phyloP scores from a whole-genome alignment of 2,329 filamentous ascomycete genomes.

The Pseudogymnoascus sp. region DNA sequence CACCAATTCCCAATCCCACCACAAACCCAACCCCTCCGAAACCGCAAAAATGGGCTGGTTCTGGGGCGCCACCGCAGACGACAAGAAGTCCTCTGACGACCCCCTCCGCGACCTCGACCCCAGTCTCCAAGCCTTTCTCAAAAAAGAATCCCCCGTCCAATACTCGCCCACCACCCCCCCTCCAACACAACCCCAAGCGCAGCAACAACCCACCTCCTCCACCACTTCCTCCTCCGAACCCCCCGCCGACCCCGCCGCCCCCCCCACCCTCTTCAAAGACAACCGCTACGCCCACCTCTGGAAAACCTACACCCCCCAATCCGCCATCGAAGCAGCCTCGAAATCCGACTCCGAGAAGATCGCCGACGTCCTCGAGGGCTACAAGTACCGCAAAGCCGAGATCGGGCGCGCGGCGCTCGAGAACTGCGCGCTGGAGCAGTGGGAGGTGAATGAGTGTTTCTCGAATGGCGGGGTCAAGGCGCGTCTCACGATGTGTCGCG shows the following conservation, averaged over 20 bases:
- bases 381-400: conserved; percentile 69
- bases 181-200: conserved; percentile 10
- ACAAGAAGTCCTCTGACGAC: conserved; percentile 33
- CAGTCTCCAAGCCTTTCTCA: conserved; percentile 54
- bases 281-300: conserved; percentile 79
- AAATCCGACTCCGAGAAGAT: conserved; percentile 75
- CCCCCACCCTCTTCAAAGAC: conserved; percentile 54
- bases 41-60: conserved; percentile 27
- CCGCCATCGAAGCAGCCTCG: conserved; percentile 56
- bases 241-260: conserved; percentile 15
- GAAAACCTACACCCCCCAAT: conserved; percentile 76
- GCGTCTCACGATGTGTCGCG: conserved; percentile 69
- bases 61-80: conserved; percentile 23
- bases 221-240: conserved; percentile 13
- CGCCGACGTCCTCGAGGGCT: conserved; percentile 69
- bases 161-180: conserved; percentile 22
- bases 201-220: conserved; percentile 9
- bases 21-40: not conserved
- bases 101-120: conserved; percentile 54
- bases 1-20: not conserved
- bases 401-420: conserved; percentile 80
- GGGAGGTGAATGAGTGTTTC: conserved; percentile 77
- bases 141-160: conserved; percentile 54
- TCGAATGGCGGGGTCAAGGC: conserved; percentile 57
- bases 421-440: conserved; percentile 84